A percentile compares a stretch with the other conserved stretches of the same genome.
phyloP scores from a whole-genome alignment of 2,329 filamentous ascomycete species.

The Cordyceps militaris region DNA sequence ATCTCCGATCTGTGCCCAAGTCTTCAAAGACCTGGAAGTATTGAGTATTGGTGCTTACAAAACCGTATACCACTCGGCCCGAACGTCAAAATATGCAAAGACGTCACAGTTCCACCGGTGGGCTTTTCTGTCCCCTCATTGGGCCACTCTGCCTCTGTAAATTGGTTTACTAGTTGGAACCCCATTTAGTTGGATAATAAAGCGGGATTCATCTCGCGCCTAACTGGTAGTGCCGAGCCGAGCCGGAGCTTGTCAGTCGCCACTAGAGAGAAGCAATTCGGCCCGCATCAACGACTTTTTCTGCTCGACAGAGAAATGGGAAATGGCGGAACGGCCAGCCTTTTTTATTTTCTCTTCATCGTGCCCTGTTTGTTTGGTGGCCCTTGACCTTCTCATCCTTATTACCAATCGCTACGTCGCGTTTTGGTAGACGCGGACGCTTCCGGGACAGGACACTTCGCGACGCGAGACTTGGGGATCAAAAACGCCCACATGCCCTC shows the following conservation, averaged over 20 bases:
- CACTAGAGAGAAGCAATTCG: slow-evolving; percentile 3
- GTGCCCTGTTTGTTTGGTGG: background rate
- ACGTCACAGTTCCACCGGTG: too few species aligned
- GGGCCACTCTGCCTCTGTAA: background rate
- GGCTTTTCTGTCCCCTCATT: background rate
- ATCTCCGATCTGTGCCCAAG: background rate
- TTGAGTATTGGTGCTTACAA: background rate
- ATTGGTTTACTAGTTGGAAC: background rate
- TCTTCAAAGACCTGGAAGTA: background rate
- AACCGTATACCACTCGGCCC: background rate
- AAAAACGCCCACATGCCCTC: background rate
- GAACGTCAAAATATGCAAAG: background rate
- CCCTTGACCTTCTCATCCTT: background rate
- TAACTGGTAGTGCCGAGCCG: slow-evolving; percentile 5
- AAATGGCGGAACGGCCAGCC: background rate
- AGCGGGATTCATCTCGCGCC: background rate
- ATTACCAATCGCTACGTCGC: background rate
- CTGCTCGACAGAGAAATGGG: background rate
- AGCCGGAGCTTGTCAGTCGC: background rate
- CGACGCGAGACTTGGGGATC: background rate
- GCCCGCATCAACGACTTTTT: background rate
- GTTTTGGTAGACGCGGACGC: background rate
- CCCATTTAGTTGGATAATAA: background rate
- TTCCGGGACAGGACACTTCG: background rate
- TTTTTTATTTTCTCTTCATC: background rate